Evolutionary conservation across 164 flowering plant species (phyloP).

Genomic region (Macadamia tetraphylla): DNA sequence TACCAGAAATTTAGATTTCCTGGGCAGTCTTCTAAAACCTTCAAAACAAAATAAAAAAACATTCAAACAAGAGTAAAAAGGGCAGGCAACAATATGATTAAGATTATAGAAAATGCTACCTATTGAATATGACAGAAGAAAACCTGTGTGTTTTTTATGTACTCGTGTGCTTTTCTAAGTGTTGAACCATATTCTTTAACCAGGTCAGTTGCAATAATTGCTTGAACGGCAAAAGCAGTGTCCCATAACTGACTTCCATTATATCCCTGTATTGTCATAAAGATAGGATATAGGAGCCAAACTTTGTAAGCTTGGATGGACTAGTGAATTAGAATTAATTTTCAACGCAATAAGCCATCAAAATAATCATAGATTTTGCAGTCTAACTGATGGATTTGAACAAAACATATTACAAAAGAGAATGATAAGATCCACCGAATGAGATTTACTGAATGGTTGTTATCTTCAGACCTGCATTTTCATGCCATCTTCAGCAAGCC

Average conservation of each 20-base stretch:
- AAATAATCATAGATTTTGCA: background rate
- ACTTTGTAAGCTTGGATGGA: too few relatives aligned
- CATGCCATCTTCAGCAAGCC: constrained; percentile 58
- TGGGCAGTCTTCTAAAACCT: constrained; percentile 58
- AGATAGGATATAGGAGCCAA: background rate
- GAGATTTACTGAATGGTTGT: background rate
- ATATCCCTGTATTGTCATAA: constrained; percentile 40
- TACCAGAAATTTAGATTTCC: constrained; percentile 60
- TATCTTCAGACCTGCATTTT: background rate
- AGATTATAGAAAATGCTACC: background rate
- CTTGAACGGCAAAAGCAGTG: constrained; percentile 54
- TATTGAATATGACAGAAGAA: background rate
- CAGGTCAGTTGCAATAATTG: constrained; percentile 51
- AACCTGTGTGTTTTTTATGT: constrained; percentile 58
- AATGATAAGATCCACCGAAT: background rate
- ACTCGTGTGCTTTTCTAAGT: constrained; percentile 50
- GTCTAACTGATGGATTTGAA: background rate
- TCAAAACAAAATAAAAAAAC: constrained; percentile 8
- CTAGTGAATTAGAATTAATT: background rate
- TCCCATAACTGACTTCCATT: constrained; percentile 85
- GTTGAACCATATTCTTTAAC: constrained; percentile 40
- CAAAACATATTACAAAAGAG: background rate
- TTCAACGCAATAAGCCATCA: background rate
- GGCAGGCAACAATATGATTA: background rate
- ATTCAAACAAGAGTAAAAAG: background rate